Conservation (phyloP, 2,329 filamentous ascomycete genomes). For the Monosporascus sp. region DNA sequence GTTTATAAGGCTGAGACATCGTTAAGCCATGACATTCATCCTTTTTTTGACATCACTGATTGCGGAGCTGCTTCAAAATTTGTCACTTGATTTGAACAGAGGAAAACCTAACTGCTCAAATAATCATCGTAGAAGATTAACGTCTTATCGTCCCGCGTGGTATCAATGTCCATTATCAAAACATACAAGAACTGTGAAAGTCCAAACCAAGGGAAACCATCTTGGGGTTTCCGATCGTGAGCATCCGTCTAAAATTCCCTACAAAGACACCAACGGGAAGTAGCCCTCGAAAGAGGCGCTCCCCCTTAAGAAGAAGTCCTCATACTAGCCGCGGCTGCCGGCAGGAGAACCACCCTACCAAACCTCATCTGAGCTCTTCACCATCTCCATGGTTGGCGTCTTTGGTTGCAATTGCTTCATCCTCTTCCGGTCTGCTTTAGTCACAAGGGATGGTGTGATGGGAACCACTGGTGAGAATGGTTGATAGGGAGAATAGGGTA, state of each 20-base stretch:
- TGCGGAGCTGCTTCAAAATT: too few species aligned
- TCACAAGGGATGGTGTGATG: slow-evolving; percentile 70
- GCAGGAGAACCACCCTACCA: slow-evolving; percentile 42
- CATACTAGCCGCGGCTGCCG: neutral
- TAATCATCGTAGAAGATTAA: neutral
- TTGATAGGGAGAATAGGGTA: slow-evolving; percentile 75
- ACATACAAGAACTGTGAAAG: neutral
- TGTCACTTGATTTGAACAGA: too few species aligned
- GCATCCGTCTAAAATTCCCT: neutral
- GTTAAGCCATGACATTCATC: too few species aligned
- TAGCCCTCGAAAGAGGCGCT: neutral
- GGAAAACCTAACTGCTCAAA: neutral
- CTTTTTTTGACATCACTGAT: too few species aligned
- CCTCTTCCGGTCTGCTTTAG: slow-evolving; percentile 63
- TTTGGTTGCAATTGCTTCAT: slow-evolving; percentile 60
- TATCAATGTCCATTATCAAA: neutral
- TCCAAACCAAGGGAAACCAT: neutral
- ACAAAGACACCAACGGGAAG: neutral
- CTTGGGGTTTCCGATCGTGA: neutral
- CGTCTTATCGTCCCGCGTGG: neutral
- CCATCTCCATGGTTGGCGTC: slow-evolving; percentile 58
- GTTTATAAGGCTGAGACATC: too few species aligned
- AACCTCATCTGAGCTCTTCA: slow-evolving; percentile 56
- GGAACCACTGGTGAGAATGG: slow-evolving; percentile 71
- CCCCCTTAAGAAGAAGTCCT: neutral